Evolutionary conservation across 306 rosid species (phyloP).

Genomic region (Casuarina cunninghamiana): DNA sequence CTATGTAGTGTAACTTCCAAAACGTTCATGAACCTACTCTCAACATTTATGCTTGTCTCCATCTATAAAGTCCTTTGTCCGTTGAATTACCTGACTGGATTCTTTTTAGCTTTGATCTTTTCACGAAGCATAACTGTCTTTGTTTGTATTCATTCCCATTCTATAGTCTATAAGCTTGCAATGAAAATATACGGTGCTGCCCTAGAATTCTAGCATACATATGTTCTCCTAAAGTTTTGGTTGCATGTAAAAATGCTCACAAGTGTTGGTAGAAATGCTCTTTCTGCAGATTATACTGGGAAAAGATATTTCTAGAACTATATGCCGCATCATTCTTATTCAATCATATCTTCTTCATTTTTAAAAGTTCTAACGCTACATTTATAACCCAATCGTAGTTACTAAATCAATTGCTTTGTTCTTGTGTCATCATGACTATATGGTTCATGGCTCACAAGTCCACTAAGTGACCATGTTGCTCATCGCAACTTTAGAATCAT

Average conservation of each 20-base stretch:
- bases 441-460: too few relatives aligned
- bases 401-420: not conserved
- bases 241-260: not conserved
- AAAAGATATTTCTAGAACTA: not conserved
- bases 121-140: not conserved
- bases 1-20: too few relatives aligned
- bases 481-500: too few relatives aligned
- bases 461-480: too few relatives aligned
- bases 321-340: not conserved
- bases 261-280: not conserved
- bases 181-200: not conserved
- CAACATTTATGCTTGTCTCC: not conserved
- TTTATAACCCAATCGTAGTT: not conserved
- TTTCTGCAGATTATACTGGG: not conserved
- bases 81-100: not conserved
- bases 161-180: not conserved
- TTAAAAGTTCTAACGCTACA: not conserved
- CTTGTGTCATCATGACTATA: not conserved
- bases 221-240: not conserved
- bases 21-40: not conserved
- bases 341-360: not conserved
- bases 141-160: not conserved
- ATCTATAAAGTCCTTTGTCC: not conserved
- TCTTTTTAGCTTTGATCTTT: not conserved
- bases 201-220: not conserved